A percentile compares a stretch with the other conserved stretches of the same genome.
phyloP scores from a whole-genome alignment of 768 basidiomycete genomes.

The Nidula microcarpa region DNA sequence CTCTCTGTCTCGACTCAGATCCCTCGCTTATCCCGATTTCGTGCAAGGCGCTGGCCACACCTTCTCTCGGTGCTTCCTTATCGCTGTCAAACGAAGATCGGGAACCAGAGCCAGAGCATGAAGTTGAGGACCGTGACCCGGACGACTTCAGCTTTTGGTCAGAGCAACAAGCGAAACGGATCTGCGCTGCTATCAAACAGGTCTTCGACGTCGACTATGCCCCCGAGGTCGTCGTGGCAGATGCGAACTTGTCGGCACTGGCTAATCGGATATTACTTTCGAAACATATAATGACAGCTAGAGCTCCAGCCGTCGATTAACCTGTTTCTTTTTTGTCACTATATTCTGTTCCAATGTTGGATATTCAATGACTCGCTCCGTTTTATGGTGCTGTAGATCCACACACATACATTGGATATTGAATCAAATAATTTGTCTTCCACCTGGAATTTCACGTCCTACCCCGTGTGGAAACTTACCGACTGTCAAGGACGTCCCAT shows the following conservation, averaged over 20 bases:
- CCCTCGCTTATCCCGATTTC: conserved; percentile 75
- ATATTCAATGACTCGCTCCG: no score
- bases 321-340: no score
- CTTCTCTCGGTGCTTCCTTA: neutral
- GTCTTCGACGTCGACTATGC: conserved; percentile 88
- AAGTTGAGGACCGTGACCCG: conserved; percentile 55
- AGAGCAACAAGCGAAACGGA: conserved; percentile 84
- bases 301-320: neutral
- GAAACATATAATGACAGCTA: conserved; percentile 47
- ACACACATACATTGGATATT: no score
- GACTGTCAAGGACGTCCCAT: no score
- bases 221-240: conserved; percentile 87
- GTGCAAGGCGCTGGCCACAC: conserved; percentile 39
- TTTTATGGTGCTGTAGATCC: no score
- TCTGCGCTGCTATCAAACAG: conserved; percentile 73
- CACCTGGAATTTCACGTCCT: no score
- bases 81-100: neutral
- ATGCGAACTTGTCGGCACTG: conserved; percentile 86
- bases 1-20: conserved; percentile 85
- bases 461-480: no score
- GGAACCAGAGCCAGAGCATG: conserved; percentile 11
- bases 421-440: no score
- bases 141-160: conserved; percentile 98
- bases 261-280: conserved; percentile 82
- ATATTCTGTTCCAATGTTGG: no score